These are phyloP conservation scores for Teratosphaeria pseudoeucalypti DNA, from an alignment of 2,329 filamentous ascomycete genomes.

Conservation along the genomic window DNA sequence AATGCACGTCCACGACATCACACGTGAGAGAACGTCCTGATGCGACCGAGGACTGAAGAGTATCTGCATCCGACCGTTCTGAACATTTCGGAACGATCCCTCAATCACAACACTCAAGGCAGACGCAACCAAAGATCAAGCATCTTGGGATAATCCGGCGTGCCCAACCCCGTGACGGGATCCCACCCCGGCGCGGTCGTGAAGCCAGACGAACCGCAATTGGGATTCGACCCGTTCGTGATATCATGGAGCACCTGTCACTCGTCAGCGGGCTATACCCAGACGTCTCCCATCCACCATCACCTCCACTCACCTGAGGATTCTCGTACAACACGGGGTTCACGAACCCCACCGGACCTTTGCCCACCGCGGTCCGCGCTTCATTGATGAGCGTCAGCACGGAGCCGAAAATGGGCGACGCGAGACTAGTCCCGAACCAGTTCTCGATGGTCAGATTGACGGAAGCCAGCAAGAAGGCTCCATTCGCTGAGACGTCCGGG, in stretches of 20 bases:
- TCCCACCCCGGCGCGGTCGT: constrained; percentile 9
- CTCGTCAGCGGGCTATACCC: constrained; percentile 1
- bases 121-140: constrained; percentile 12
- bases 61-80: no score
- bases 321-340: constrained; percentile 10
- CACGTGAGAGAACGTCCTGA: no score
- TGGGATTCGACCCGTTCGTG: constrained; percentile 18
- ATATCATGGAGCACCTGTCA: constrained; percentile 15
- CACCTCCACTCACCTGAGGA: neutral
- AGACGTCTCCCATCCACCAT: neutral
- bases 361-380: constrained; percentile 15
- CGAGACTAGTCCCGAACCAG: constrained; percentile 12
- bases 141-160: constrained; percentile 20
- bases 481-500: constrained; percentile 36
- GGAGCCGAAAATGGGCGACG: constrained; percentile 35
- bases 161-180: constrained; percentile 20
- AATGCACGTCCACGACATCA: no score
- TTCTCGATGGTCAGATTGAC: constrained; percentile 23
- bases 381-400: constrained; percentile 36
- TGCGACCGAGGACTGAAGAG: no score
- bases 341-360: constrained; percentile 11
- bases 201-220: constrained; percentile 21
- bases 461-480: constrained; percentile 35
- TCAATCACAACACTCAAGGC: no score
- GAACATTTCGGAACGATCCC: no score